Conservation (phyloP, 106 monocot genomes). For the Amphibolis antarctica region DNA sequence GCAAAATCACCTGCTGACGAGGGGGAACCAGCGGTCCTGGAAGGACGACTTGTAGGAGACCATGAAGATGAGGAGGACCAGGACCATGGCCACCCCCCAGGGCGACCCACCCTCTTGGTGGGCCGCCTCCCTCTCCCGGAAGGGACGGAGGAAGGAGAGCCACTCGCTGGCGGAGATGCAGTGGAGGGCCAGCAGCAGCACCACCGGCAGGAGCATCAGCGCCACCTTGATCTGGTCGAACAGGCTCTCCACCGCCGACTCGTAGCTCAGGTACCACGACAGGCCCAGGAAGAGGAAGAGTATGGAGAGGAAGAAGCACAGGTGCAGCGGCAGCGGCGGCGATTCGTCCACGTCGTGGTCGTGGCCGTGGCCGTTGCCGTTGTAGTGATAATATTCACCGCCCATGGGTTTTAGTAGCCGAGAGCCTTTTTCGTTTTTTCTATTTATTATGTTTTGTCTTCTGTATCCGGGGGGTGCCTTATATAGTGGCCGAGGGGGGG, state of each 20-base stretch:
- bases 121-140: slow-evolving; percentile 1
- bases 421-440: not conserved
- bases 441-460: no score
- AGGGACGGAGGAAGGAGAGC: not conserved
- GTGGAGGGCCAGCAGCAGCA: slow-evolving; percentile 43
- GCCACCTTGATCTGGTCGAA: slow-evolving; percentile 31
- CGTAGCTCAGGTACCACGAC: slow-evolving; percentile 62
- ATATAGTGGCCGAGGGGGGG: no score
- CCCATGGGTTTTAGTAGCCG: not conserved
- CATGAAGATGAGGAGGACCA: slow-evolving; percentile 35
- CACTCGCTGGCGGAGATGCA: slow-evolving; percentile 17
- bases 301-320: slow-evolving; percentile 41
- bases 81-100: slow-evolving; percentile 16
- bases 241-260: slow-evolving; percentile 33
- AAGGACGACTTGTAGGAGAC: slow-evolving; percentile 52
- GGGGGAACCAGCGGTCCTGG: slow-evolving; percentile 47
- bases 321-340: slow-evolving; percentile 30
- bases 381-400: slow-evolving; percentile 1
- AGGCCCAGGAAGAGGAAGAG: slow-evolving; percentile 34
- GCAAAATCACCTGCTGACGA: slow-evolving; percentile 9
- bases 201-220: slow-evolving; percentile 28
- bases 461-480: no score
- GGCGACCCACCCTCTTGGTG: slow-evolving; percentile 11
- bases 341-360: not conserved
- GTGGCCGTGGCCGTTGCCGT: no score